Evolutionary conservation across 768 basidiomycete species (phyloP), one percentile per base, ranked within the genome.

Genomic region (Mycena capillaripes): DNA sequence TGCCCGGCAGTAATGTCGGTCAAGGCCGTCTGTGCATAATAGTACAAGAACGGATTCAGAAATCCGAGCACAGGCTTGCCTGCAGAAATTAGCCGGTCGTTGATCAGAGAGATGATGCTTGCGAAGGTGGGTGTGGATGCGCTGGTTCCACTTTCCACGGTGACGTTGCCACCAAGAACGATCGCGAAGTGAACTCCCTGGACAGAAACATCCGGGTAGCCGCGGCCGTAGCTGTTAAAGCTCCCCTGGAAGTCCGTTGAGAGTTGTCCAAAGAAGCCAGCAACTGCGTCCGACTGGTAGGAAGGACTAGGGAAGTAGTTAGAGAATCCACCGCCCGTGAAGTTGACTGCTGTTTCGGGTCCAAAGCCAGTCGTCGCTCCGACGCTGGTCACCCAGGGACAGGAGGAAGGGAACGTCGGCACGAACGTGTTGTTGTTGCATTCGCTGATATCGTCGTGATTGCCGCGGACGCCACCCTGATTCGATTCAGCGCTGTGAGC

Each of bases 121-220:
- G 86, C 82, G 66, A 89, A 84, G 2, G 84, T 82, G 0, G 88
- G 88, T 11, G 84, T 58, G 0, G 86, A 40, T 4, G 83, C 82
- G 16, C 86, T 87, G 8, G 88, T 89, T 38, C 89, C 89, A 2
- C 68, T 77, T 34, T 82, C 75, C 2, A 25, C 19, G 9, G 27
- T 23, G 36, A 19, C n/a, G 14, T 34, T 21, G 25, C 50, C 69
- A 23, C 21, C n/a, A n/a, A 29, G 9, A 14, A 52, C 34, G 29
- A 62, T 34, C 34, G 16, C 38, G 44, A 50, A 59, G 27, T 53
- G 38, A 16, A 29, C 66, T 46, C 62, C 56, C 32, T 62, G 64
- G 58, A 59, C 3, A 25, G 70, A 44, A 25, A 71, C 21, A 32
- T 71, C 70, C 23, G 70, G 70, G 56, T 71, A 71, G 32, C 63